A percentile compares a stretch with the other conserved stretches of the same genome.
phyloP scores from a whole-genome alignment of 2,329 filamentous ascomycete species.

The Zopfia rhizophila region DNA sequence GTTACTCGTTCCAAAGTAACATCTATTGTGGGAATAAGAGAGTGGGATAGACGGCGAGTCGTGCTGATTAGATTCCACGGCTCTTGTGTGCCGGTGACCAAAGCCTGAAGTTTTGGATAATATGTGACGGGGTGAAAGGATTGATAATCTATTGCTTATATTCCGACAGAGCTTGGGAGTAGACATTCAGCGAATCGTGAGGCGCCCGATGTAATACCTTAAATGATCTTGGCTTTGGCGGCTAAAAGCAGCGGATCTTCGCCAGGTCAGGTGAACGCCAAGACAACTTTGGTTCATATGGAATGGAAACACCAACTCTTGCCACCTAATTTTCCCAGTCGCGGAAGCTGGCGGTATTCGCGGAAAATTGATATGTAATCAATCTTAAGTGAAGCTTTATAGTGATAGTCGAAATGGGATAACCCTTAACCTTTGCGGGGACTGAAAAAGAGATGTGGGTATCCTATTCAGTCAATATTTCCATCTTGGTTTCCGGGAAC shows the following conservation, averaged over 20 bases:
- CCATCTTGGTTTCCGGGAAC: not conserved
- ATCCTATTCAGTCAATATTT: not conserved
- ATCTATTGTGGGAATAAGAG: constrained; percentile 1
- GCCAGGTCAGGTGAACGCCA: constrained; percentile 20
- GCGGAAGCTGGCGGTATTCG: not conserved
- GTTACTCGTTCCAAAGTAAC: constrained; percentile 2
- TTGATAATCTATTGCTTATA: constrained; percentile 14
- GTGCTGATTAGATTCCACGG: constrained; percentile 15
- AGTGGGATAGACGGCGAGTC: not conserved
- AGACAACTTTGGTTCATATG: constrained; percentile 5
- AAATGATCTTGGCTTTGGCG: constrained; percentile 23
- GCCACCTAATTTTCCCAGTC: not conserved
- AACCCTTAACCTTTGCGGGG: not conserved
- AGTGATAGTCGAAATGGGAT: not conserved
- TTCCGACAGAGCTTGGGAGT: constrained; percentile 14
- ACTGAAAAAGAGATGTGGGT: not conserved
- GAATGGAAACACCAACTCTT: not conserved
- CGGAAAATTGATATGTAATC: not conserved
- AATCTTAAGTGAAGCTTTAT: not conserved
- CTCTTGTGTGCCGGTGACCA: constrained; percentile 11
- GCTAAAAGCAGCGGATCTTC: constrained; percentile 25
- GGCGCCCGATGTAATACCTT: constrained; percentile 17
- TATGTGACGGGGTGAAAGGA: not conserved
- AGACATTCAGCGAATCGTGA: constrained; percentile 17
- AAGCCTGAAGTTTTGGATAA: not conserved